phyloP scores from a whole-genome alignment of 2,329 filamentous ascomycete genomes.

The Alternaria longipes region DNA sequence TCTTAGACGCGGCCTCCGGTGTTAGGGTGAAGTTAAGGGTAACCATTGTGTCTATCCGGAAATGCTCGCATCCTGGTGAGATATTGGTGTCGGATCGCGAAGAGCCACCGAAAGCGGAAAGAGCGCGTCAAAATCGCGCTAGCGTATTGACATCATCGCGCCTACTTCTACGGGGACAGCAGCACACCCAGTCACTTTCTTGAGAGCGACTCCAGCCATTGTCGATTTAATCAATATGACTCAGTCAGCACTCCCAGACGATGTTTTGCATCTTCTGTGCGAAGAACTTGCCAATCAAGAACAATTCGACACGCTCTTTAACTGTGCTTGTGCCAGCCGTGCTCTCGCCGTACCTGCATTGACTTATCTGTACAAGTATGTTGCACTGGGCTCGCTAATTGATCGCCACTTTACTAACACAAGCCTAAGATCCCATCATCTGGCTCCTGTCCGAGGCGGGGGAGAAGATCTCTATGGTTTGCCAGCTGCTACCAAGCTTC shows the following conservation, averaged over 20 bases:
- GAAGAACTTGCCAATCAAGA: constrained; percentile 64
- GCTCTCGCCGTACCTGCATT: constrained; percentile 67
- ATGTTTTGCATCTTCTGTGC: constrained; percentile 69
- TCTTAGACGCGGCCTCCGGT: constrained; percentile 73
- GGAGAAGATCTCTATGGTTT: constrained; percentile 48
- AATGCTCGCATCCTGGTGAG: constrained; percentile 20
- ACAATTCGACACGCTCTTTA: constrained; percentile 70
- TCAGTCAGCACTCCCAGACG: constrained; percentile 59
- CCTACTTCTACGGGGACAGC: constrained; percentile 5
- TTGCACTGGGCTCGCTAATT: constrained; percentile 11
- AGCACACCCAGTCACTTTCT: constrained; percentile 6
- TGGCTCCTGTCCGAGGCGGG: constrained; percentile 56
- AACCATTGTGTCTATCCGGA: constrained; percentile 50
- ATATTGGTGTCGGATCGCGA: not conserved
- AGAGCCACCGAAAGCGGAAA: constrained; percentile 24
- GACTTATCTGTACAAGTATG: constrained; percentile 70
- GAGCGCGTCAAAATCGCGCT: constrained; percentile 34
- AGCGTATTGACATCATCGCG: constrained; percentile 25
- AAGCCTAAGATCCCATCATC: constrained; percentile 53
- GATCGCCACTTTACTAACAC: constrained; percentile 1
- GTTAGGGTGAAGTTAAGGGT: constrained; percentile 74
- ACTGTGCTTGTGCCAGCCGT: constrained; percentile 65
- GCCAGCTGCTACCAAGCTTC: constrained; percentile 53
- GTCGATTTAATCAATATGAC: constrained; percentile 30
- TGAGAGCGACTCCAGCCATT: not conserved